Conservation (phyloP, 139 green algal genomes). For the Choricystis sp. region DNA sequence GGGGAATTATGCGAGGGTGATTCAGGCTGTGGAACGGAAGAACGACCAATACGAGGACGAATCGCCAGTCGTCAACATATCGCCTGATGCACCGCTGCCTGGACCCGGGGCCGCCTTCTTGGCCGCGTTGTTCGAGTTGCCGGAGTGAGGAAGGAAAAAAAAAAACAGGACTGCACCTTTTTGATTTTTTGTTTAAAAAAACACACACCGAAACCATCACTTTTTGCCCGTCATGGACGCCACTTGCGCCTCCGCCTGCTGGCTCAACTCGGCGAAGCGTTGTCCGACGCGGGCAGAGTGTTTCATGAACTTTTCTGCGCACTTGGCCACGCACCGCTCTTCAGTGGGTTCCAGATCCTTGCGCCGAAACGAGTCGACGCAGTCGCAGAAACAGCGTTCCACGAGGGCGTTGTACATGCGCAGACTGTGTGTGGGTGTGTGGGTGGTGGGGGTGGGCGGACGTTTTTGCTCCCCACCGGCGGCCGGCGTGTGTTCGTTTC, state of each 20-base stretch:
- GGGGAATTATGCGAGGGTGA: not conserved
- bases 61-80: not conserved
- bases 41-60: not conserved
- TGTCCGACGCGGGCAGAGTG: conserved; percentile 62
- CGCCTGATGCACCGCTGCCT: not conserved
- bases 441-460: not conserved
- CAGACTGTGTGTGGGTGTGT: conserved; percentile 31
- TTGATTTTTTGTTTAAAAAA: not conserved
- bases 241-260: not conserved
- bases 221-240: not conserved
- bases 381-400: conserved; percentile 88
- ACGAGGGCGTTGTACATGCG: conserved; percentile 96
- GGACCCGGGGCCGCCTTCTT: not conserved
- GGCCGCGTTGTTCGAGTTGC: not conserved
- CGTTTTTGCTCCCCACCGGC: not conserved
- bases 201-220: not conserved
- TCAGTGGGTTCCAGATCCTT: conserved; percentile 78
- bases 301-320: conserved; percentile 95
- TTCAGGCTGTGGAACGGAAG: not conserved
- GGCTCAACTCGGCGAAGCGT: conserved; percentile 62
- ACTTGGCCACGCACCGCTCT: conserved; percentile 74
- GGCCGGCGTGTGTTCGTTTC: not conserved
- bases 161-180: not conserved
- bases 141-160: not conserved
- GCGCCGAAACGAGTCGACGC: conserved; percentile 75